Evolutionary conservation across 345 rosid species (phyloP).

Genomic region (Moringa oleifera): DNA sequence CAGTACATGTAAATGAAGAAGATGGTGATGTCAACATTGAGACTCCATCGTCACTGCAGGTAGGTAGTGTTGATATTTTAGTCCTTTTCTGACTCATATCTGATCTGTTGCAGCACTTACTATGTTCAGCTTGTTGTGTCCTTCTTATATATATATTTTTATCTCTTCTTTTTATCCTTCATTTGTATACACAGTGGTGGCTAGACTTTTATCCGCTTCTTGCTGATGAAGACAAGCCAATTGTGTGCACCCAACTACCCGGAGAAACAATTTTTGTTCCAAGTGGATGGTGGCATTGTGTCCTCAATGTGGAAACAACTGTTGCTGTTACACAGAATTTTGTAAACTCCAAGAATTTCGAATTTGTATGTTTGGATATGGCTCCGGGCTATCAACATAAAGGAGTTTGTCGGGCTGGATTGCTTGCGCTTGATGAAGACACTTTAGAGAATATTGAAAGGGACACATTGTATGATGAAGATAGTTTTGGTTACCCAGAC

Average conservation of each 20-base stretch:
- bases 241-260: constrained; percentile 81
- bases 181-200: constrained; percentile 72
- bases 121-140: constrained; percentile 9
- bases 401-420: constrained; percentile 93
- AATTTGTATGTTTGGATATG: constrained; percentile 88
- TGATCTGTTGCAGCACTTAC: constrained; percentile 7
- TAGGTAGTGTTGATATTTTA: constrained; percentile 25
- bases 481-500: constrained; percentile 44
- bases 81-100: constrained; percentile 5
- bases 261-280: constrained; percentile 97
- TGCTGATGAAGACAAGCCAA: constrained; percentile 85
- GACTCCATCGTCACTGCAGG: constrained; percentile 91
- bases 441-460: constrained; percentile 31
- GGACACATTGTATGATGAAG: constrained; percentile 24
- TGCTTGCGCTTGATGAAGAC: constrained; percentile 69
- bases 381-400: constrained; percentile 95
- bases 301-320: constrained; percentile 83
- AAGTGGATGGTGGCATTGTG: constrained; percentile 99
- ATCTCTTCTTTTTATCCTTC: constrained; percentile 3
- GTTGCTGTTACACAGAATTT: constrained; percentile 94
- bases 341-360: constrained; percentile 74
- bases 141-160: too few species aligned
- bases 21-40: constrained; percentile 93
- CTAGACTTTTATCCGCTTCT: constrained; percentile 91
- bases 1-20: constrained; percentile 90